A percentile compares a stretch with the other conserved stretches of the same genome.
phyloP scores from a whole-genome alignment of 2,329 filamentous ascomycete species.

The Monosporascus sp. region DNA sequence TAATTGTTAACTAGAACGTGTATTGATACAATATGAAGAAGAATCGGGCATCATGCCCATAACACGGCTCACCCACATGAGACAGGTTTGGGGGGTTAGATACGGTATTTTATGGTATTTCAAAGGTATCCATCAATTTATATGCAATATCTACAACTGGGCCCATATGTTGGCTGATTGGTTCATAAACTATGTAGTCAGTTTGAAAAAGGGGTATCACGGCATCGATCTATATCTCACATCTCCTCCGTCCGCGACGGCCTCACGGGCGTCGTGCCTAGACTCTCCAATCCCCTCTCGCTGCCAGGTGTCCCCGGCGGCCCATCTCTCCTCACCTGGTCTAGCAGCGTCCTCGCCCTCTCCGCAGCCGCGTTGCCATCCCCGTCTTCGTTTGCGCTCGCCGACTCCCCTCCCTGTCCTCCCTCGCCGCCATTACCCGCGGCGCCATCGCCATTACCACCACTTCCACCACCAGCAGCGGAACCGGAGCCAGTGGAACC shows the following conservation, averaged over 20 bases:
- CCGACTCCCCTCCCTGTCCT: neutral
- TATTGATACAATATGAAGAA: constrained; percentile 9
- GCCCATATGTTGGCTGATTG: too few species aligned
- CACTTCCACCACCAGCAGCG: neutral
- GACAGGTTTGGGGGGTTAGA: neutral
- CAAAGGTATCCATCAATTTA: too few species aligned
- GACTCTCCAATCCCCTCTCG: constrained; percentile 41
- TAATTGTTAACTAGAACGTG: constrained; percentile 11
- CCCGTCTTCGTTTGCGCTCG: neutral
- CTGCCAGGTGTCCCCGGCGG: constrained; percentile 10
- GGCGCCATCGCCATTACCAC: neutral
- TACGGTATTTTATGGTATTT: constrained; percentile 6
- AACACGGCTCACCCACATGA: too few species aligned
- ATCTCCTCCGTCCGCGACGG: constrained; percentile 27
- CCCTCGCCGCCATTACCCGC: neutral
- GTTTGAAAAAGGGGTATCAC: too few species aligned
- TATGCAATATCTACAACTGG: too few species aligned
- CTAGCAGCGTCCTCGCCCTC: constrained; percentile 21
- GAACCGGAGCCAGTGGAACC: neutral
- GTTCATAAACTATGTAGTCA: too few species aligned
- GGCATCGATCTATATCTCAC: constrained; percentile 12
- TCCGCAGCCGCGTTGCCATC: constrained; percentile 6
- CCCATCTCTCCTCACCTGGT: constrained; percentile 13
- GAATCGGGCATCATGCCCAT: neutral
- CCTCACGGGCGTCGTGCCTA: constrained; percentile 38